phyloP scores from a whole-genome alignment of 139 green algal genomes.

The Picochlorum costavermella region DNA sequence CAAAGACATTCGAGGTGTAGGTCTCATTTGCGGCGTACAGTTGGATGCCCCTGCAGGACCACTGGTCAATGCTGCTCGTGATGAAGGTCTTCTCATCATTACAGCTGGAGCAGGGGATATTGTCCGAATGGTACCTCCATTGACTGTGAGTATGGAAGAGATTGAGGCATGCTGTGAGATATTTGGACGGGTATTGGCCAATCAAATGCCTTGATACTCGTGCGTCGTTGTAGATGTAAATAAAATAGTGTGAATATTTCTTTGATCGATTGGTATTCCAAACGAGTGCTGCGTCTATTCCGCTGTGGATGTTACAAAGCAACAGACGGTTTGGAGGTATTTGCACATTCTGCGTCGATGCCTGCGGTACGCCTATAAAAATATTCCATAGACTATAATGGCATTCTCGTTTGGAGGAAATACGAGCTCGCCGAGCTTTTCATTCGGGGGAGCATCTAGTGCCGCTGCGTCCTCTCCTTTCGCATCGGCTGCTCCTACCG shows the following conservation, averaged over 20 bases:
- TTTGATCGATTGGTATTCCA: not conserved
- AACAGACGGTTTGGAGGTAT: no score
- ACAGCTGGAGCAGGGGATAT: constrained; percentile 90
- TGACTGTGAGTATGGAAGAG: constrained; percentile 79
- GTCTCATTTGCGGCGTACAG: constrained; percentile 82
- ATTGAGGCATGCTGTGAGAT: constrained; percentile 53
- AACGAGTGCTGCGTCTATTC: no score
- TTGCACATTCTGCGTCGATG: no score
- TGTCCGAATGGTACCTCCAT: constrained; percentile 87
- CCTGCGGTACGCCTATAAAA: no score
- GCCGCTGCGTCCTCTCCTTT: not conserved
- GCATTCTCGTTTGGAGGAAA: not conserved
- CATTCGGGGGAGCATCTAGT: constrained; percentile 11
- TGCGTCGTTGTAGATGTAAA: not conserved
- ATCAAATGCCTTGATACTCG: not conserved
- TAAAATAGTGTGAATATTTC: not conserved
- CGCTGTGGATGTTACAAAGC: no score
- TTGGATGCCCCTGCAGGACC: constrained; percentile 72
- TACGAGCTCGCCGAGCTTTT: constrained; percentile 13
- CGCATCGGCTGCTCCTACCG: not conserved
- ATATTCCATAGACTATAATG: not conserved
- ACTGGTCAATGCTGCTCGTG: constrained; percentile 55
- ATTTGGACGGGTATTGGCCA: not conserved
- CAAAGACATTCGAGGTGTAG: constrained; percentile 5
- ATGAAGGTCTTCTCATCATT: constrained; percentile 84